Conservation (phyloP, 208 protist genomes). For the Wallacemonas collosoma region DNA sequence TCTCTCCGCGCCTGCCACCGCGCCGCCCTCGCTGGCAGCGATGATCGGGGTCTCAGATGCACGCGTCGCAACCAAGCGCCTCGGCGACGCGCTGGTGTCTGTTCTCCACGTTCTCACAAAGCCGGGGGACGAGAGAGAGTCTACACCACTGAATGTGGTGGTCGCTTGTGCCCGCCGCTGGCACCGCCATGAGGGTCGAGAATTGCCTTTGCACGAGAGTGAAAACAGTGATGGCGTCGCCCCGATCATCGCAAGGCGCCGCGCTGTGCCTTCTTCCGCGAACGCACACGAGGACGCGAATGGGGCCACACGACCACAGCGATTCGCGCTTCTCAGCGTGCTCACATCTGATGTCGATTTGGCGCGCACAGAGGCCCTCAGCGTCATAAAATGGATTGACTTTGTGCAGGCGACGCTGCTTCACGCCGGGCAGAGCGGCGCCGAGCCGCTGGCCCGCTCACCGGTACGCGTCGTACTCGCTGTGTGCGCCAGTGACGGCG, state of each 20-base stretch:
- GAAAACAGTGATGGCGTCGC: constrained; percentile 1
- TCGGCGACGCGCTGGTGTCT: background rate
- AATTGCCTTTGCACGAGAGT: background rate
- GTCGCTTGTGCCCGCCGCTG: background rate
- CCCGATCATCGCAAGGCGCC: constrained; percentile 7
- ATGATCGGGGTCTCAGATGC: background rate
- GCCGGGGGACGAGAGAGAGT: background rate
- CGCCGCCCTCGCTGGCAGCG: background rate
- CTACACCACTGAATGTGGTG: background rate
- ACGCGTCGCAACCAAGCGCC: constrained; percentile 1
- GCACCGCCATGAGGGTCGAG: constrained; percentile 12
- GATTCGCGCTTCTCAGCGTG: background rate
- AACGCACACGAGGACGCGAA: background rate
- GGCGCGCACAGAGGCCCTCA: background rate
- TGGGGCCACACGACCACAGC: background rate
- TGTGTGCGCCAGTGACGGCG: constrained; percentile 19
- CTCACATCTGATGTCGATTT: background rate
- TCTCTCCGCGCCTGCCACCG: no score
- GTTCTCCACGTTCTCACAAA: background rate
- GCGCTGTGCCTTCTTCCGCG: background rate
- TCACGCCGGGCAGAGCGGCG: no score
- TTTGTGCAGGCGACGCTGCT: constrained; percentile 8
- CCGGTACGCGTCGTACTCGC: constrained; percentile 21
- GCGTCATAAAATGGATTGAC: background rate
- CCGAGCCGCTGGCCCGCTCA: background rate